Base-by-base conservation (phyloP, 1,139 yeast genomes). In the Diutina scorzettiae region DNA sequence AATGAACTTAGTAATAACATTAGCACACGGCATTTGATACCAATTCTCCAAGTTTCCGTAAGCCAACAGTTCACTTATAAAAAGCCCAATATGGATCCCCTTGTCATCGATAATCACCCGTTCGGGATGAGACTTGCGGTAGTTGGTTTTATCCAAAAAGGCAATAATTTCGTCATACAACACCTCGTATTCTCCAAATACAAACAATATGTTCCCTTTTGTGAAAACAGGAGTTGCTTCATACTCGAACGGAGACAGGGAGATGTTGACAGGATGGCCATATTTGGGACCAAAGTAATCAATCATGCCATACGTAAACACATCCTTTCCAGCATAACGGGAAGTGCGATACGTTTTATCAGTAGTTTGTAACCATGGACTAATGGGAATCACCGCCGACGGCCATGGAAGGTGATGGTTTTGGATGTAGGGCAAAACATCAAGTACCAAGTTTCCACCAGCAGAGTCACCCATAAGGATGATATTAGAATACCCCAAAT, bases 401-500 rank as follows among this genome's bases (percentile, higher is more conserved):
- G 39, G 39, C 39, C 39, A 34, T 7, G 19, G 7, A 9, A 34
- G 27, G n/a, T 23, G 2, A 6, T 21, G 4, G 8, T 34, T 8
- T 2, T 32, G 25, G 8, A 32, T 32, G 12, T 19, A 18, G 16
- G 25, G 28, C 14, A 21, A 23, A 3, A 34, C 5, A 5, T n/a
- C 20, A 16, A 64, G 47, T 6, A 61, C 55, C 48, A 69, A 52
- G 49, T 70, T 69, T 3, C 60, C 71, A 12, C 77, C 76, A 24
- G 71, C 70, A 2, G 76, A 69, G 48, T 70, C 77, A 6, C 75
- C 76, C 36, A 66, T 45, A 4, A 69, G 47, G 20, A 57, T 57
- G 41, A 71, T 57, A 37, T 63, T 59, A 5, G 49, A 47, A 43
- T 58, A 63, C 1, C 66, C 64, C 17, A 56, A 47, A 7, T 48